Evolutionary conservation across 108 stramenopile genomes (phyloP), one percentile per base, ranked within the genome.

Genomic region (Skeletonema tropicum): DNA sequence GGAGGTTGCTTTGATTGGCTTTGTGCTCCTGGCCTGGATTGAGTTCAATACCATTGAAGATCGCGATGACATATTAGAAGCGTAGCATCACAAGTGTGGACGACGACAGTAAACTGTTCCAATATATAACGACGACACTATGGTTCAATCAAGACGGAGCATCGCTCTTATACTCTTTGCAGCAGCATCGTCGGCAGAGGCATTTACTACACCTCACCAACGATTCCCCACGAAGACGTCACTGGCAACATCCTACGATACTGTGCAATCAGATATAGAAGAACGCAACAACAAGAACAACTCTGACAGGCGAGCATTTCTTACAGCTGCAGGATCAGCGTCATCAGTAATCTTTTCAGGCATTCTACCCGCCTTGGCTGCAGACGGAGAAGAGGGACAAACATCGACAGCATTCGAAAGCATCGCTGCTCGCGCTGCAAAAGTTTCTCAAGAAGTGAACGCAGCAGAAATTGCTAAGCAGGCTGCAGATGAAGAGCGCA

Each of bases 351-450:
- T 72, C 62, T 63, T 29, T 32, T 30, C 65, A 0, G 61, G 70
- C 30, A 57, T 49, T 21, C 35, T 57, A 11, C 46, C 59, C 33
- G 38, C 73, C 19, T 35, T 41, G 5, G 49, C 73, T 26, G 57
- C 63, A 31, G 26, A 30, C 3, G 64, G 23, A 9, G 70, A 64
- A 6, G 74, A 62, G 9, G 32, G 35, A 13, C 7, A 58, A 26
- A 14, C 72, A 57, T 68, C 80, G 21, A 41, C 71, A 36, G 71
- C 77, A 14, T 90, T 94, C 76, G 89, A 86, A 46, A 66, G 73
- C 52, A 94, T 94, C 41, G 83, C 89, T 46, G 86, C 88, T 19
- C 87, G 91, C 9, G 93, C 93, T 33, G 77, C 87, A 17, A 70
- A 77, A 12, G 83, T 92, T 59, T 83, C 85, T 15, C 8, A 64